Evolutionary conservation across 2,329 filamentous ascomycete genomes (phyloP), one percentile per base, ranked within the genome.

Genomic region (Fusarium sp.): DNA sequence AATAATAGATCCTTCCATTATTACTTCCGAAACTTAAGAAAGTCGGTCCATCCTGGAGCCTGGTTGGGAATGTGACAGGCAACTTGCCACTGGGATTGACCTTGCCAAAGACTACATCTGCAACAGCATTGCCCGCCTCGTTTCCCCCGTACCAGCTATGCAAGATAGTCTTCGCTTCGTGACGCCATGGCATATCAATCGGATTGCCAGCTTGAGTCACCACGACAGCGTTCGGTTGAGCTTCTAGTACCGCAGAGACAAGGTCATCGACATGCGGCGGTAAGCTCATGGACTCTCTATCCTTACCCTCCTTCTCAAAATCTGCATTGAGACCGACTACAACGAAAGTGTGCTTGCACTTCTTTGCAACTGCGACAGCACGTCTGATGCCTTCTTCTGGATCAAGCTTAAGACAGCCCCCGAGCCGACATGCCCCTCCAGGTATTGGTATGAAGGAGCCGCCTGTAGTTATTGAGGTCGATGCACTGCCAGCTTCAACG

Each of bases 121-220:
- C 71, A 4, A 73, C 42, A 1, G 65, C 62, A 38, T 72, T 70
- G 4, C 71, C 71, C 1, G 55, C 54, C 20, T 73, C 71, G 8
- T 72, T 72, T 0, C 71, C 71, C 0, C 62, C 69, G 31, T 72
- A 73, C 69, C 71, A 73, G 27, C 60, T 67, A 15, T 73, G 71
- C 4, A 73, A 6, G 3, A 73, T 70, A 13, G 55, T 52, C 10
- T 59, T 67, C 0, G 71, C 62, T 27, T 47, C 7, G 5, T 64
- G 22, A 1, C 50, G 52, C 71, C 71, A 73, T 20, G 71, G 71
- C 59, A 72, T 72, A 6, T 58, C 38, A 6, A 72, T 50, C 0
- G 71, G 71, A 3, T 70, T 73, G 5, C 71, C 71, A 6, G 65
- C 50, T 46, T 73, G 69, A 18, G 62, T 70, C 4, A 73, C 22